Base-by-base conservation (phyloP, 768 basidiomycete species). In the Agrocybe pediades region DNA sequence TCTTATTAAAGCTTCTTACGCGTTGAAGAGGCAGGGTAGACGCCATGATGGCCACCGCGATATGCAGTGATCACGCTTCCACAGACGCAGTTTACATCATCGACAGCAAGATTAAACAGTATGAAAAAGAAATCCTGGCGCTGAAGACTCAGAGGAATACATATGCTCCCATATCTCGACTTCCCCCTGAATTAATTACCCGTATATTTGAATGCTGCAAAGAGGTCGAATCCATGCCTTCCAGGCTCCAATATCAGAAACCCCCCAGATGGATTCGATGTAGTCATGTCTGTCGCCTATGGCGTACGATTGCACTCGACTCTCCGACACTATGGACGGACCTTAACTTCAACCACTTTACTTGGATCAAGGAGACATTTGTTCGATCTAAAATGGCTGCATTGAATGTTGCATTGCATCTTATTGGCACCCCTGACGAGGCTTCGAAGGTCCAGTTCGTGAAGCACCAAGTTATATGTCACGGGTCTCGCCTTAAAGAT, bases 141-240 rank as follows among this genome's bases (percentile, higher is more conserved):
- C 27, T 52, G 45, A 40, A 40, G 45, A 47, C 15, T 17, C 49
- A 27, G n/a, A 50, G 54, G 36, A 55, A 55, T 41, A 46, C 33
- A 5, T 46, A 33, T 36, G 39, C 24, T 6, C 54, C 49, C 13
- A 51, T 55, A 21, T 44, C 54, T 4, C 43, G 33, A 33, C 43
- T 55, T 17, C 54, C 54, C 17, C 42, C 54, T 9, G 54, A 55
- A 29, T 16, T 55, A 16, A 44, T 55, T 21, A 39, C 42, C 16
- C 24, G 26, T 8, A 40, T 55, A 27, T 55, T 55, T 21, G 20
- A 51, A 9, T 20, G 50, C 25, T 41, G 21, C 9, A 41, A 21
- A 8, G 25, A 36, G n/a, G 17, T 11, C 2, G n/a, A 13, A 7
- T 1, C 5, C 2, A 17, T 15, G 9, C 11, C 19, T 36, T 11